A percentile compares a stretch with the other conserved stretches of the same genome.
phyloP scores from a whole-genome alignment of 2,329 filamentous ascomycete genomes.

The Alternaria burnsii region DNA sequence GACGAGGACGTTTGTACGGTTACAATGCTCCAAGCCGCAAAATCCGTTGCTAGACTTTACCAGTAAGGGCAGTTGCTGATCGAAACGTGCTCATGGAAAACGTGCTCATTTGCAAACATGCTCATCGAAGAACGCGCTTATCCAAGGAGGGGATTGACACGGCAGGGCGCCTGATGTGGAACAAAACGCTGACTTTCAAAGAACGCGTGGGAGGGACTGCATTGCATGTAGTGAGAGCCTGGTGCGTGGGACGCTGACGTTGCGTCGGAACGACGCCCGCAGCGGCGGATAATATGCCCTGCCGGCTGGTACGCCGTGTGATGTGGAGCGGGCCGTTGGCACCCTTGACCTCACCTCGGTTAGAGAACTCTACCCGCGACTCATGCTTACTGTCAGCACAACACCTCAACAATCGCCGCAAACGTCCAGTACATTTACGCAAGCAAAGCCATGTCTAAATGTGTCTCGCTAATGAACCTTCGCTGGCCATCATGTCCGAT shows the following conservation, averaged over 20 bases:
- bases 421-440: background rate
- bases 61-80: background rate
- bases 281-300: background rate
- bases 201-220: background rate
- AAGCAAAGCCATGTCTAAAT: background rate
- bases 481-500: background rate
- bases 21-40: background rate
- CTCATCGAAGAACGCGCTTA: background rate
- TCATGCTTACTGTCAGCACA: background rate
- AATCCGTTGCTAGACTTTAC: background rate
- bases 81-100: background rate
- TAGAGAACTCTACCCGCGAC: background rate
- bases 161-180: background rate
- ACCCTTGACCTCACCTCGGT: background rate
- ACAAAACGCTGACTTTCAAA: too few species aligned
- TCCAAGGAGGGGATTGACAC: background rate
- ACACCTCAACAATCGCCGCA: background rate
- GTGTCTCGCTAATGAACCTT: background rate
- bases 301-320: too few species aligned
- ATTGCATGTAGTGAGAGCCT: background rate
- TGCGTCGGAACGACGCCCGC: background rate
- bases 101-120: background rate
- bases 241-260: background rate
- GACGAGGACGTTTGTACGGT: background rate
- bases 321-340: constrained; percentile 2